Conservation (phyloP, 192 early-diverging fungal genomes). For the Linnemannia hyalina region DNA sequence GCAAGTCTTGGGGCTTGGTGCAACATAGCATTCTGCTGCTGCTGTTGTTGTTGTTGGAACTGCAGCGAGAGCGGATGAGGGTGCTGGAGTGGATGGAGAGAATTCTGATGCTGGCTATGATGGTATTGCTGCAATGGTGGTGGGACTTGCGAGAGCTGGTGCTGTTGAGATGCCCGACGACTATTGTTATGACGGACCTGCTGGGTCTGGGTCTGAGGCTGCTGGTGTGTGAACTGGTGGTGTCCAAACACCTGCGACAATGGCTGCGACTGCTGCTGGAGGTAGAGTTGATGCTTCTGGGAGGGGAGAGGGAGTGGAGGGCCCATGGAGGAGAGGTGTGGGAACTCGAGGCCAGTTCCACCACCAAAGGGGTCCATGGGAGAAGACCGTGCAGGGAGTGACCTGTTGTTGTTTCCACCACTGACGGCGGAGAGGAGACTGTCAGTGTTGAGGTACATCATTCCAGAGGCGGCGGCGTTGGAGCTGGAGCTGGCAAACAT, state of each 20-base stretch:
- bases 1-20: neutral
- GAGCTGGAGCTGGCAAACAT: neutral
- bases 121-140: neutral
- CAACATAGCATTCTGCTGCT: neutral
- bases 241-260: neutral
- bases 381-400: too few relatives aligned
- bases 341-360: neutral
- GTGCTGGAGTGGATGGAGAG: too few relatives aligned
- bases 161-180: neutral
- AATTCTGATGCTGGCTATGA: neutral
- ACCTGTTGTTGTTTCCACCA: neutral
- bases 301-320: neutral
- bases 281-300: neutral
- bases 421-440: neutral
- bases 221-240: neutral
- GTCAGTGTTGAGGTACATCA: neutral
- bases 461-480: neutral
- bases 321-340: neutral
- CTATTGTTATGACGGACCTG: neutral
- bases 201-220: neutral
- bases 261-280: neutral
- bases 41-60: constrained; percentile 1
- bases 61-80: neutral
- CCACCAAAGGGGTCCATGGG: too few relatives aligned
- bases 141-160: neutral